Evolutionary conservation across 1,284 basidiomycete species (phyloP).

Genomic region (Takashimella tepidaria): DNA sequence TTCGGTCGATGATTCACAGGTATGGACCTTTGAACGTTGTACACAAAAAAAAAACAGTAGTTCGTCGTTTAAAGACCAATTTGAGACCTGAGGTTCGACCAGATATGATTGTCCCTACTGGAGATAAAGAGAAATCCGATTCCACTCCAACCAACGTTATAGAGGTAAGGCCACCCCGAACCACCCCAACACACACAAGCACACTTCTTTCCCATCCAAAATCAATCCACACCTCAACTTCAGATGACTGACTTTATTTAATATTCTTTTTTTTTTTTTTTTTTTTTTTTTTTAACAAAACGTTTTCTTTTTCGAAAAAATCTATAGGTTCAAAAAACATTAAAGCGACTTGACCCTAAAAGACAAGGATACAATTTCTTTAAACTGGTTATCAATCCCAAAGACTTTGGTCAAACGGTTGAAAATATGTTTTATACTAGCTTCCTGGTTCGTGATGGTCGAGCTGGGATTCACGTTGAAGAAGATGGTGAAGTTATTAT

Average conservation of each 20-base stretch:
- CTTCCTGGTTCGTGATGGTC: constrained; percentile 52
- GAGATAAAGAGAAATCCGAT: constrained; percentile 17
- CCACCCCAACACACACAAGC: too few relatives aligned
- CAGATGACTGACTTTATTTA: background rate
- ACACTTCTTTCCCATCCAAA: too few relatives aligned
- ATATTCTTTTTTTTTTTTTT: too few relatives aligned
- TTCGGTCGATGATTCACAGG: constrained; percentile 16
- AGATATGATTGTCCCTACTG: constrained; percentile 17
- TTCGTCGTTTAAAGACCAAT: constrained; percentile 1
- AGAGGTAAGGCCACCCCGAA: constrained; percentile 14
- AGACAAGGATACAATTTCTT: constrained; percentile 48
- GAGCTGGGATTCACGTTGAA: constrained; percentile 39
- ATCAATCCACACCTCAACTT: background rate
- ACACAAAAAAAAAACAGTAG: constrained; percentile 10
- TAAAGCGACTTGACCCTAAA: constrained; percentile 20
- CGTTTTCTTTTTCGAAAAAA: background rate
- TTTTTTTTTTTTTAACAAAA: too few relatives aligned
- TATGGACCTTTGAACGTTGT: constrained; percentile 34
- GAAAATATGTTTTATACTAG: constrained; percentile 56
- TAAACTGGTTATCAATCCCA: constrained; percentile 51
- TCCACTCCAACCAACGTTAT: constrained; percentile 23
- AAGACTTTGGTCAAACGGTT: constrained; percentile 52
- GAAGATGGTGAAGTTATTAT: constrained; percentile 45
- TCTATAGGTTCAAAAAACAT: constrained; percentile 22
- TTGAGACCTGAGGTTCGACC: constrained; percentile 26